Base-by-base conservation (phyloP, 2,329 filamentous ascomycete species). In the Xylariaceae sp. region DNA sequence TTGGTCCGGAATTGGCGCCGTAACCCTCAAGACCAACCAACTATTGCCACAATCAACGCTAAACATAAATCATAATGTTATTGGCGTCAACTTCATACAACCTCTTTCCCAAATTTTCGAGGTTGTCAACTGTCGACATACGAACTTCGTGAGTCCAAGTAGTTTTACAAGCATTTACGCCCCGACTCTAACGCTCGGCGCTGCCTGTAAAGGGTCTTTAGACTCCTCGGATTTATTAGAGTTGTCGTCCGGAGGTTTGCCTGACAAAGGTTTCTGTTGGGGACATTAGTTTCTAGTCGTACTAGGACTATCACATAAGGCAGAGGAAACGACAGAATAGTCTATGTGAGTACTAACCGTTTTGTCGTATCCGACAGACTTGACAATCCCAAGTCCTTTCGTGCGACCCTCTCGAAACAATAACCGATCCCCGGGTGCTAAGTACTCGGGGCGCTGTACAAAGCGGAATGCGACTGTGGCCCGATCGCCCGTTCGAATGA, bases 391-490 rank as follows among this genome's bases (percentile, higher is more conserved):
- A 0, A 99, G 74, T 0, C 94, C 94, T 75, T 97, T 97, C 0
- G 94, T 99, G 55, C 91, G 81, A 0, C 94, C 94, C 73, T 99
- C 94, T 40, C 94, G 82, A 77, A 99, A 99, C 16, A 99, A 74
- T 31, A 99, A 82, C 18, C 93, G 80, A 70, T 97, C 94, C 0
- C 94, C 94, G 0, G 90, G 86, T 1, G 86, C 88, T 12, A 99
- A 74, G 61, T 96, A 99, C 73, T 99, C 94, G 2, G 94, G 94
- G 18, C 93, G 78, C 70, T 97, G 94, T 3, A 97, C 88, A 66
- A 99, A 99, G 10, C 87, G 85, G 73, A 99, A 99, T 0, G 93
- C 94, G 1, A 99, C 94, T 0, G 86, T 86, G 2, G 94, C 94
- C n/a, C 93, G 81, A 69, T 97, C 94, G 10, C 94, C 94, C 0